Evolutionary conservation across 2,329 filamentous ascomycete species (phyloP), one percentile per base, ranked within the genome.

Genomic region (Chrysoporthe deuterocubensis): DNA sequence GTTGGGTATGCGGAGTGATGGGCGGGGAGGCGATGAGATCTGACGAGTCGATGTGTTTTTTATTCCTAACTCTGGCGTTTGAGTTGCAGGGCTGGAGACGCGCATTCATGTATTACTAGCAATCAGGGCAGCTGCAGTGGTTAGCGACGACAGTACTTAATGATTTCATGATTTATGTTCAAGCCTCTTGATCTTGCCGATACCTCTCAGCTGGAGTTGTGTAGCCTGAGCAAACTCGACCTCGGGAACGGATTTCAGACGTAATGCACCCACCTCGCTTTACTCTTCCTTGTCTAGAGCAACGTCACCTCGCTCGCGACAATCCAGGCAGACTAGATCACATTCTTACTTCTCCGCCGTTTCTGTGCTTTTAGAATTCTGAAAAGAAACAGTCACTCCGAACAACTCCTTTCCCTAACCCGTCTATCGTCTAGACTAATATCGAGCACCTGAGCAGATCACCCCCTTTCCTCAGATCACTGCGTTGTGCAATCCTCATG

Each of bases 1-100:
- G 69, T 70, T 50, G 69, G 67, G 1, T 70, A 69, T 65, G 69
- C 69, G 5, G 69, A 70, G 62, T 70, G 50, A 61, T 21, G 6
- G 32, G 7, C 54, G 32, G 16, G 18, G 14, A 37, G 8, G 52
- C 13, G 11, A 13, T 13, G 18, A 5, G 44, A 18, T 5, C n/a
- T 48, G 18, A 48, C 44, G 7, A 48, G 18, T n/a, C 44, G 4
- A 11, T 52, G 18, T 52, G n/a, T 26, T 26, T 11, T 14, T 54
- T 16, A 52, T 32, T 21, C 16, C 21, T 54, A 54, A 32, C 32
- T 21, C 50, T 16, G 50, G 50, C 26, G 26, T 54, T 54, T 48
- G 18, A n/a, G 1, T 54, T 32, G 9, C 4, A 34, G 50, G 50
- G 18, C 26, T 5, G 50, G 50, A 7, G 26, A 7, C 32, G 37